Conservation (phyloP, 352 stramenopile species). For the Pythium coloratum region DNA sequence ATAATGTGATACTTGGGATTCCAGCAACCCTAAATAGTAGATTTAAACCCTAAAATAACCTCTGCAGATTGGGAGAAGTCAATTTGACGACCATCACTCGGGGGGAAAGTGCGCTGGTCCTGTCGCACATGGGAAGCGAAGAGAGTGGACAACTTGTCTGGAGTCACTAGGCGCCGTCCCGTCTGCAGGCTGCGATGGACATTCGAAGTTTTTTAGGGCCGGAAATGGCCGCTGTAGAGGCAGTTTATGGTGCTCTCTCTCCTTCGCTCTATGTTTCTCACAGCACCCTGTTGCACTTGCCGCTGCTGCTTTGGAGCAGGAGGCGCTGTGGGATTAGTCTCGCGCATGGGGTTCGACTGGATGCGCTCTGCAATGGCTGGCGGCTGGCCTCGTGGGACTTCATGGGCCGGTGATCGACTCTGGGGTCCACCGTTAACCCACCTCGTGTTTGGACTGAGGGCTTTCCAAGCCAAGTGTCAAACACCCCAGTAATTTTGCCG, state of each 20-base stretch:
- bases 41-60: no score
- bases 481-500: not conserved
- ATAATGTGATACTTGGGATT: not conserved
- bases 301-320: no score
- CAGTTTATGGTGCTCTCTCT: not conserved
- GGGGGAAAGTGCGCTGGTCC: conserved; percentile 1
- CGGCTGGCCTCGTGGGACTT: no score
- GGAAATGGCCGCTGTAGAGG: conserved; percentile 4
- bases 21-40: no score
- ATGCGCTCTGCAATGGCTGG: no score
- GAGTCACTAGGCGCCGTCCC: not conserved
- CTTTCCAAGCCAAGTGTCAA: conserved; percentile 3
- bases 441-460: not conserved
- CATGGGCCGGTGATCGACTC: no score
- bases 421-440: not conserved
- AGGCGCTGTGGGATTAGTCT: no score
- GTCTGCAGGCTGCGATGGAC: conserved; percentile 4
- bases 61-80: not conserved
- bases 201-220: conserved; percentile 10
- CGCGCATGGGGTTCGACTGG: no score
- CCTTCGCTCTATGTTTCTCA: not conserved
- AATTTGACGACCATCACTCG: conserved; percentile 9
- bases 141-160: not conserved
- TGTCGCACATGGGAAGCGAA: conserved; percentile 9
- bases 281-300: not conserved